Evolutionary conservation across 2,329 filamentous ascomycete species (phyloP), one percentile per base, ranked within the genome.

Genomic region (Botrytis pseudocinerea): DNA sequence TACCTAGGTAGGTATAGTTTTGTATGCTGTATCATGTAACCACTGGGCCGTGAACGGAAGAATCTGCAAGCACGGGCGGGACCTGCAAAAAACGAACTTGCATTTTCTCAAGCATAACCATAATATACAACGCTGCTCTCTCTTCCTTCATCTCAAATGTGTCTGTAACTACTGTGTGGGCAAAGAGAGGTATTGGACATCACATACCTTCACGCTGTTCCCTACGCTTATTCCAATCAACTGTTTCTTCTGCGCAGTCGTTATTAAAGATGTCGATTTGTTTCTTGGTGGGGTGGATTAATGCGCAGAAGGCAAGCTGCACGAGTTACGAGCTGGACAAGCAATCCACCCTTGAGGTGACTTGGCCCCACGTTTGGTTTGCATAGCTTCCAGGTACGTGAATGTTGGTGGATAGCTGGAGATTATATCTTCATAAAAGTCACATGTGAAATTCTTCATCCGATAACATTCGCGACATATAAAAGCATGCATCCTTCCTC

Each of bases 311-410:
- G 12, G 25, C 25, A n/a, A 40, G n/a, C 38, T 38, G 38, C 7
- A 9, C 38, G 38, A 38, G 38, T 38, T 38, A 38, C 38, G 38
- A 38, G 38, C 38, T 38, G 38, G 38, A 38, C 25, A 54, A 40
- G n/a, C 22, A 44, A 51, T 63, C 60, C 14, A 62, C 35, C 60
- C 60, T 62, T 28, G 59, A 16, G 12, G 38, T 14, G 60, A 62
- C 40, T 20, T 25, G 40, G 61, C 61, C 61, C 61, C 61, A 64
- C 61, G 61, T 64, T 63, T 63, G 40, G 61, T 64, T 63, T 63
- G 40, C 18, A 42, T 44, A 20, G 38, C 20, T 42, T 63, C 25
- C 22, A 51, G 48, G 48, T 14, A 25, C 48, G 48, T 51, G 48
- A n/a, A 40, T 42, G 42, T 38, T n/a, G 38, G 38, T 14, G 25